A percentile compares a stretch with the other conserved stretches of the same genome.
phyloP scores from a whole-genome alignment of 106 monocot species.

The Dioscorea alata region DNA sequence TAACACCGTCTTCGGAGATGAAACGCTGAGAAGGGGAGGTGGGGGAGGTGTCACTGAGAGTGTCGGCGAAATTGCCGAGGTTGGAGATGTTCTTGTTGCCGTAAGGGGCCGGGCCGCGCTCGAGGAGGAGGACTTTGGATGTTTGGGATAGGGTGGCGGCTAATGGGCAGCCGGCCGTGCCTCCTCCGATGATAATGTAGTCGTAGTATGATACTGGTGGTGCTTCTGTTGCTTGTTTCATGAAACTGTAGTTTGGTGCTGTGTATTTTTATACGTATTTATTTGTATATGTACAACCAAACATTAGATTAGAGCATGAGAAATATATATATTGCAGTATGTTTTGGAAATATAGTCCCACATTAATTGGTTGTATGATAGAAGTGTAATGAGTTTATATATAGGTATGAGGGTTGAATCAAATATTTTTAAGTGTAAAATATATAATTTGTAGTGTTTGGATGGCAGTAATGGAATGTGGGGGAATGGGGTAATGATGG shows the following conservation, averaged over 20 bases:
- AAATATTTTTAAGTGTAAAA: too few relatives aligned
- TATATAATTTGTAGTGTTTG: too few relatives aligned
- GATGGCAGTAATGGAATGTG: too few relatives aligned
- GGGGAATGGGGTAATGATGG: too few relatives aligned
- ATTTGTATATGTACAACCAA: background rate
- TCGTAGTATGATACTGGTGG: conserved; percentile 39
- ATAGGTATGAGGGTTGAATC: too few relatives aligned
- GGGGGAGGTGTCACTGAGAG: conserved; percentile 51
- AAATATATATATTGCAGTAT: too few relatives aligned
- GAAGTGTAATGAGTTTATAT: too few relatives aligned
- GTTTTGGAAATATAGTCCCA: too few relatives aligned
- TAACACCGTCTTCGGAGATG: conserved; percentile 61
- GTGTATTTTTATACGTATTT: background rate
- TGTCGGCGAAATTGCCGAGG: conserved; percentile 38
- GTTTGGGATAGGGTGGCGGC: conserved; percentile 45
- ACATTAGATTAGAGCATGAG: too few relatives aligned
- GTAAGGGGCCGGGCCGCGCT: conserved; percentile 54
- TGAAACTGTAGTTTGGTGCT: conserved; percentile 39
- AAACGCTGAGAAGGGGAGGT: conserved; percentile 56
- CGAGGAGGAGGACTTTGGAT: conserved; percentile 43
- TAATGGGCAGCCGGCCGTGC: conserved; percentile 67
- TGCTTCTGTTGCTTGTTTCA: conserved; percentile 37
- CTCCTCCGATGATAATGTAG: conserved; percentile 70
- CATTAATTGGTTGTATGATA: too few relatives aligned
- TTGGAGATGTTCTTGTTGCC: conserved; percentile 52